Evolutionary conservation across 139 green algal species (phyloP), one percentile per base, ranked within the genome.

Genomic region (Eudorina sp.): DNA sequence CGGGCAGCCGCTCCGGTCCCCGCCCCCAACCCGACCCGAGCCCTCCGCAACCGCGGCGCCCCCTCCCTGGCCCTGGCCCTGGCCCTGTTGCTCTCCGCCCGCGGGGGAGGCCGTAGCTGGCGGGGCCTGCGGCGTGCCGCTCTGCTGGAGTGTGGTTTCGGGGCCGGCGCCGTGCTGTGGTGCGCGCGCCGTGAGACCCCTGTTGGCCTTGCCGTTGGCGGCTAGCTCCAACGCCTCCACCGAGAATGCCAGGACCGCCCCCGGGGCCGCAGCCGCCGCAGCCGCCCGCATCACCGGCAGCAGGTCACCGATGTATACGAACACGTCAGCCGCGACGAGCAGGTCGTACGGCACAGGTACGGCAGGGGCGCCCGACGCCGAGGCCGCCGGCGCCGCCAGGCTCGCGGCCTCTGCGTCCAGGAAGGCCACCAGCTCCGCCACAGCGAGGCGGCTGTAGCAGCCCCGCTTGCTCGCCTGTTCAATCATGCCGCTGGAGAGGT

Each of bases 271-370:
- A 0, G 55, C 82, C 38, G 53, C 69, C 21, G 88, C 89, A 19
- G 91, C 88, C 0, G 88, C 84, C 7, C 8, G 1, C 69, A 94
- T 62, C 69, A 94, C 89, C 41, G 90, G 89, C 53, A 48, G 53
- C 68, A 95, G 89, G 81, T 95, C 84, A 0, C 93, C 93, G 51
- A 95, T 92, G 85, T 95, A 95, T 38, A 95, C 93, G 84, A 95
- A 93, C 62, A 95, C 93, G 74, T 95, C 93, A 0, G 93, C 93
- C 19, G 93, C 93, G 29, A 95, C 93, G 8, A 95, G 40, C 68
- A 93, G 75, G 53, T 95, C 90, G 87, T 90, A 93, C 27, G 36
- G 70, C 19, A 92, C 34, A 9, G 53, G 3, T 73, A 14, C 51
- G 31, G 36, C 68, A 48, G 5, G 36, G 31, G 4, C 60, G 11